Evolutionary conservation across 139 green algal species (phyloP).

Genomic region (Haematococcus lacustris): DNA sequence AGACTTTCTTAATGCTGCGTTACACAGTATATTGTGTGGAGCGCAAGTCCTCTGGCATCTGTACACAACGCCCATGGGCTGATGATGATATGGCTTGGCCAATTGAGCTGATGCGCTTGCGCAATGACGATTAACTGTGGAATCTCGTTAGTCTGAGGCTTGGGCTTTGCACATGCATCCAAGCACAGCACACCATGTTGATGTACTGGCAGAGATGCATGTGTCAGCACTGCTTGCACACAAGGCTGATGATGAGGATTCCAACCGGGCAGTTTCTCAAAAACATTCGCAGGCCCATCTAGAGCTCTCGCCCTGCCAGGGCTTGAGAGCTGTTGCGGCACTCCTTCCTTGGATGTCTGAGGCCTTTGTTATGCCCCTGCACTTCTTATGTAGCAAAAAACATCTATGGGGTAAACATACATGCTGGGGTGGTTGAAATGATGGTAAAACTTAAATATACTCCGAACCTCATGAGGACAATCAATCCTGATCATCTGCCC

Average conservation of each 20-base stretch:
- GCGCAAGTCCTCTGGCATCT: no score
- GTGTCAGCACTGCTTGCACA: background rate
- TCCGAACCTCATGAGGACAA: background rate
- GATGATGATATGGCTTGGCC: conserved; percentile 12
- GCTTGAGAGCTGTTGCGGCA: conserved; percentile 63
- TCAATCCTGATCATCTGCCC: background rate
- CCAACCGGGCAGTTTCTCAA: conserved; percentile 53
- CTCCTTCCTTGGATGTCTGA: conserved; percentile 68
- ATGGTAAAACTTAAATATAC: conserved; percentile 14
- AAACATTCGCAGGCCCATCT: conserved; percentile 65
- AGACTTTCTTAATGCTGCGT: no score
- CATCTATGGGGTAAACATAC: background rate
- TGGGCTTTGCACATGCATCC: no score
- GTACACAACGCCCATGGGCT: conserved; percentile 1
- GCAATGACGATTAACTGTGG: no score
- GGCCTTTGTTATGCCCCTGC: background rate
- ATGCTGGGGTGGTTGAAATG: conserved; percentile 21
- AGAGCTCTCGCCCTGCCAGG: conserved; percentile 55
- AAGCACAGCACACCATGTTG: no score
- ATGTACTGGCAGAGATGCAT: background rate
- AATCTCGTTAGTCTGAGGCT: no score
- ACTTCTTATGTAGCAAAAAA: background rate
- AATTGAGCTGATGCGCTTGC: no score
- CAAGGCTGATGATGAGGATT: conserved; percentile 39
- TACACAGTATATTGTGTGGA: no score